Evolutionary conservation across 495 filamentous ascomycete genomes (phyloP), one percentile per base, ranked within the genome.

Genomic region (Beverwykella pulmonaria): DNA sequence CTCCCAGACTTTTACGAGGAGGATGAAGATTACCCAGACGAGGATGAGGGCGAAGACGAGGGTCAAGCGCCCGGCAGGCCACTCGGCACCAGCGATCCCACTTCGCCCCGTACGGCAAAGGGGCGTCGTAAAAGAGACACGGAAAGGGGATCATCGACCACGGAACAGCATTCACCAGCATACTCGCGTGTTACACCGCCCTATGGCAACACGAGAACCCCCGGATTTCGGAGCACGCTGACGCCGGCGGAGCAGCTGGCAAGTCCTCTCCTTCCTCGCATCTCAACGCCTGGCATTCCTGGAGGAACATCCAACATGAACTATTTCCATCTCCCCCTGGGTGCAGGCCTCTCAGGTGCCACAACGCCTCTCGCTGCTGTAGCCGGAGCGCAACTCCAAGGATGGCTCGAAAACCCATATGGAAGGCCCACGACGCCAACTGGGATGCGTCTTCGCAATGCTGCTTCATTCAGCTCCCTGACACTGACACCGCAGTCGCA

Each of bases 1-100:
- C 85, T 97, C 50, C 85, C 91, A 2, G 94, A 98, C 67, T 99
- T 99, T 73, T 99, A 99, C 79, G 95, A 97, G 71, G 90, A 91
- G 69, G 88, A 91, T 52, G 78, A 80, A 1, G 77, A 77, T 20
- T 76, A 76, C 15, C 74, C 68, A 5, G 68, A 73, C 7, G 75
- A 78, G 7, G 73, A 77, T 44, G 77, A 76, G 1, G 60, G 34
- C 25, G 63, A 58, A 1, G 60, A 30, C 25, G 63, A 58, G 8
- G 62, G 61, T 50, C 54, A 46, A 47, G 68, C 29, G 58, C 61
- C 4, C 63, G 72, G 49, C 65, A 52, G 8, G 61, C 70, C 50
- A 25, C 67, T 54, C 39, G 65, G 41, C 55, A 26, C 44, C 27
- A 54, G 26, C 39, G 53, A 59, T 22, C 29, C 52, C n/a, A 32